Conservation (phyloP, 352 stramenopile genomes). For the Elongisporangium undulatum region DNA sequence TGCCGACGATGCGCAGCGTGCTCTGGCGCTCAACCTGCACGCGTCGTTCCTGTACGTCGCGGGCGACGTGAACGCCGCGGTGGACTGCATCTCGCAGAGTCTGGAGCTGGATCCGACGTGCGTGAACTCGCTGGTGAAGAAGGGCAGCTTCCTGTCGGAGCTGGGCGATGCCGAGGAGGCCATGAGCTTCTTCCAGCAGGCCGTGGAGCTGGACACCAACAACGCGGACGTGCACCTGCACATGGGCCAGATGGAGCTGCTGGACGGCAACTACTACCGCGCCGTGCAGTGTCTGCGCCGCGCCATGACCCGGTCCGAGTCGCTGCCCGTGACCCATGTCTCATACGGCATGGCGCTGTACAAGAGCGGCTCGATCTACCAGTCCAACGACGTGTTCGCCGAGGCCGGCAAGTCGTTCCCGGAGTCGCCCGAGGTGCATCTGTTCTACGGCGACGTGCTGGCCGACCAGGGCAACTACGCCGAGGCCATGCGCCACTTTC, state of each 20-base stretch:
- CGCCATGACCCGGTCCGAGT: conserved; percentile 73
- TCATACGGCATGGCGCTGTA: conserved; percentile 87
- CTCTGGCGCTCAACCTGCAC: conserved; percentile 69
- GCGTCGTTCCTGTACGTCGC: conserved; percentile 79
- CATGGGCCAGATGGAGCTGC: conserved; percentile 76
- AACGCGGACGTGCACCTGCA: conserved; percentile 77
- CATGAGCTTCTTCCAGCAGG: conserved; percentile 53
- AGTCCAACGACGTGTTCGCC: conserved; percentile 79
- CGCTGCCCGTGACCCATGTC: conserved; percentile 66
- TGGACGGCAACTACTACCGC: conserved; percentile 71
- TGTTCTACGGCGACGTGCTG: conserved; percentile 83
- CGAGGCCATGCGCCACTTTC: conserved; percentile 74
- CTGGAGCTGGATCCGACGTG: conserved; percentile 42
- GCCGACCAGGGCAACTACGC: conserved; percentile 81
- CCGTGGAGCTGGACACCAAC: conserved; percentile 66
- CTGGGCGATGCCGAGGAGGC: conserved; percentile 64
- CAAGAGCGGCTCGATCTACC: conserved; percentile 77
- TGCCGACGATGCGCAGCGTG: conserved; percentile 30
- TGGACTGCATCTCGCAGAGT: conserved; percentile 59
- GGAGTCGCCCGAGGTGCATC: conserved; percentile 64
- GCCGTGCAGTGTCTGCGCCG: conserved; percentile 67
- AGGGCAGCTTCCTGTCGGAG: conserved; percentile 76
- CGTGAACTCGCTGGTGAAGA: conserved; percentile 78
- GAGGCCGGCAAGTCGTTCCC: conserved; percentile 63
- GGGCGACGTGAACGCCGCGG: conserved; percentile 65